A percentile compares a stretch with the other conserved stretches of the same genome.
Evolutionary conservation across 2,329 filamentous ascomycete species (phyloP).

Genomic region (Leptographium radiaticola): DNA sequence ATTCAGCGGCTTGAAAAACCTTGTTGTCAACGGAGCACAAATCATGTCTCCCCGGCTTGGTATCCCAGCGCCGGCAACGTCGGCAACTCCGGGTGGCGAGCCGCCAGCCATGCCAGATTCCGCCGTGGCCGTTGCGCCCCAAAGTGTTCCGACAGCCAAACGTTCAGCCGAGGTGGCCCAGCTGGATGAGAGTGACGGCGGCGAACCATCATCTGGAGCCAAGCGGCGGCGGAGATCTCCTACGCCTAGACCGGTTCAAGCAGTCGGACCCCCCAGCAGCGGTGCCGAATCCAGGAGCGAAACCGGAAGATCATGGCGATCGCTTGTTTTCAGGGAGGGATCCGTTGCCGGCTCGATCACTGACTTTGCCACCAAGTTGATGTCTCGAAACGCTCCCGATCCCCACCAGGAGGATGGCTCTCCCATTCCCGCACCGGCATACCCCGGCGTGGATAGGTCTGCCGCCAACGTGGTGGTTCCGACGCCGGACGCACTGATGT

Average conservation of each 20-base stretch:
- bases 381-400: neutral
- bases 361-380: conserved; percentile 7
- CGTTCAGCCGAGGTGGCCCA: neutral
- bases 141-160: neutral
- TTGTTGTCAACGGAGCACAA: conserved; percentile 18
- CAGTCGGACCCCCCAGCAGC: neutral
- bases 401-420: neutral
- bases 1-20: conserved; percentile 18
- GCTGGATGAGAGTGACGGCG: neutral
- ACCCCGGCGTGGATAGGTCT: neutral
- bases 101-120: neutral
- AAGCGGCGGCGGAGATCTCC: neutral
- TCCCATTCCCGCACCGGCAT: neutral
- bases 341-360: conserved; percentile 8
- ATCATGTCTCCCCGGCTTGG: conserved; percentile 15
- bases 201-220: neutral
- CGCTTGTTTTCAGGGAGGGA: conserved; percentile 7
- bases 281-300: neutral
- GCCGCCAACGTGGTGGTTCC: too few species aligned
- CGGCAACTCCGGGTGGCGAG: neutral
- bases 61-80: neutral
- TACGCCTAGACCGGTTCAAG: neutral
- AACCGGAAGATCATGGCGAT: conserved; percentile 6
- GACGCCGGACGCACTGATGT: neutral
- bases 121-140: neutral